Evolutionary conservation across 106 monocot species (phyloP), one percentile per base, ranked within the genome.

Genomic region (Dactylorhiza incarnata): DNA sequence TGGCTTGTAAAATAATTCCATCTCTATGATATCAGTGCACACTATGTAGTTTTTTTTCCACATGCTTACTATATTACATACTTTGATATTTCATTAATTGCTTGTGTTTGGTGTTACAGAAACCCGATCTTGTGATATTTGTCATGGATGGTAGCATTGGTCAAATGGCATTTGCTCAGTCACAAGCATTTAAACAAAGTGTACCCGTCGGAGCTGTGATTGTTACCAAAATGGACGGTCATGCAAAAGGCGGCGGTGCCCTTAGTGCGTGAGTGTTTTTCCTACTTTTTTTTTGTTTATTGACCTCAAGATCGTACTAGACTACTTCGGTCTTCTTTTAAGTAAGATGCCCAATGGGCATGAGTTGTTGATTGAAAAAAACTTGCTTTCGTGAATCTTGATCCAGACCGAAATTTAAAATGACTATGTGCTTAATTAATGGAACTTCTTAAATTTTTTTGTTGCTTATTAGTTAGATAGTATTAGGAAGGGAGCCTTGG

Each of bases 141-240:
- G 99, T 99, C 53, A 99, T 99, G 99, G 99, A 99, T 59, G 90
- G 99, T 68, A 99, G 99, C 85, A 99, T 99, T 74, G 99, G 99
- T 26, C 94, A 92, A 88, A 92, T 94, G 77, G 94, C 99, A 67
- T 94, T 88, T 88, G 94, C 94, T 87, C 94, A 99, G 77, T 94
- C 99, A 43, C 94, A 92, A 76, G 94, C 99, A 49, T 99, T 99
- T 47, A 99, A 84, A 78, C 92, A 99, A 83, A 99, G 99, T 84
- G 99, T 92, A 68, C 78, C 99, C 9, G 94, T 99, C 58, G 99
- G 99, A 49, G 94, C 99, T 85, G 99, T 99, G 66, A 94, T 99
- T 78, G 73, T 99, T 10, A 94, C 94, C 13, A 99, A 99, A 85
- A 99, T 99, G 99, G 99, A 99, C 81, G 99, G 99, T 54, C 99